These are phyloP conservation scores for Friedmanniomyces endolithicus DNA, from an alignment of 495 filamentous ascomycete species.

Conservation along the genomic window DNA sequence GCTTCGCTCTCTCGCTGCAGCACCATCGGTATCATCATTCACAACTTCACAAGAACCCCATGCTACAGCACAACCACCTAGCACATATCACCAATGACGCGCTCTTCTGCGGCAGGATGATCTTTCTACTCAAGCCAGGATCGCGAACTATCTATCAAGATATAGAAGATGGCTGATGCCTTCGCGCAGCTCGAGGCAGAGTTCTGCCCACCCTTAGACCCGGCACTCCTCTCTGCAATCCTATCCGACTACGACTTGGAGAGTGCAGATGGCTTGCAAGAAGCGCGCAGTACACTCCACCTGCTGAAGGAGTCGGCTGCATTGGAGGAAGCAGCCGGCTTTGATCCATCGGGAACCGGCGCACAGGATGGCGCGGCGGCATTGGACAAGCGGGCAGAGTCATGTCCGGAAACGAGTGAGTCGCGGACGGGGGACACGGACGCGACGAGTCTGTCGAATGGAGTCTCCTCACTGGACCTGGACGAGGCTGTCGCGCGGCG, in stretches of 20 bases:
- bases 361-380: slow-evolving; percentile 19
- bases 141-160: slow-evolving; percentile 13
- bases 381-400: slow-evolving; percentile 7
- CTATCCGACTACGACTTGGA: slow-evolving; percentile 50
- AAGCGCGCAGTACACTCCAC: slow-evolving; percentile 44
- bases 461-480: slow-evolving; percentile 20
- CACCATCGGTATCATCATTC: too few relatives aligned
- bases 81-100: not conserved
- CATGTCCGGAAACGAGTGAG: slow-evolving; percentile 4
- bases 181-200: slow-evolving; percentile 20
- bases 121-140: slow-evolving; percentile 4
- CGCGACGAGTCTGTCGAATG: slow-evolving; percentile 32
- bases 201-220: slow-evolving; percentile 52
- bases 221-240: slow-evolving; percentile 53
- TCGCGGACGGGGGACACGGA: slow-evolving; percentile 36
- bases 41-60: slow-evolving; percentile 35
- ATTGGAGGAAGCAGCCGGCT: slow-evolving; percentile 54
- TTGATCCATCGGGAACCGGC: slow-evolving; percentile 66
- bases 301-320: slow-evolving; percentile 46
- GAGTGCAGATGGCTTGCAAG: slow-evolving; percentile 36
- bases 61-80: not conserved
- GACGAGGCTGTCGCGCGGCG: slow-evolving; percentile 20
- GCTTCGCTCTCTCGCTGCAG: too few relatives aligned
- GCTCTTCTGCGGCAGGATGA: slow-evolving; percentile 1
- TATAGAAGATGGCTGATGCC: slow-evolving; percentile 18